A percentile compares a stretch with the other conserved stretches of the same genome.
These are phyloP conservation scores for Periconia sp. DNA, from an alignment of 2,329 filamentous ascomycete species.

Conservation along the genomic window DNA sequence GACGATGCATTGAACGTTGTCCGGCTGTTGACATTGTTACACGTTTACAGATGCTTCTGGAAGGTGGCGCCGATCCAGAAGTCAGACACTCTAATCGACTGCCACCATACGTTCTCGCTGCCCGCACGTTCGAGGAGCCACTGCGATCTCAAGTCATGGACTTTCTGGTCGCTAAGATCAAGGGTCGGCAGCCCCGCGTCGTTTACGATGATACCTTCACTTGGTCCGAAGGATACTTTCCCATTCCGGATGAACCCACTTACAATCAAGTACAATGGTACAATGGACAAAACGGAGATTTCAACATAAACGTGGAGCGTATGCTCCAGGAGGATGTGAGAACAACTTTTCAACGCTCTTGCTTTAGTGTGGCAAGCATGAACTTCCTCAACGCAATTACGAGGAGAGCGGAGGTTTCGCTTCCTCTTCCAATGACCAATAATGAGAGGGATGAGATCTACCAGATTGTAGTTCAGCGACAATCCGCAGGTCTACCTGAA, in stretches of 20 bases:
- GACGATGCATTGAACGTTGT: constrained; percentile 33
- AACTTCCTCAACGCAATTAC: constrained; percentile 29
- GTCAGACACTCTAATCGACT: constrained; percentile 24
- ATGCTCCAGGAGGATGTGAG: constrained; percentile 34
- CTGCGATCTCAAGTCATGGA: constrained; percentile 32
- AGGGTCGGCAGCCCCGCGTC: constrained; percentile 16
- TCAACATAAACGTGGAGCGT: constrained; percentile 21
- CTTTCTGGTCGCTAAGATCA: constrained; percentile 28
- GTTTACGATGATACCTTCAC: constrained; percentile 16
- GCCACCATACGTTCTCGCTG: constrained; percentile 32
- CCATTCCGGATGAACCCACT: constrained; percentile 28
- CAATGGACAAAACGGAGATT: constrained; percentile 22
- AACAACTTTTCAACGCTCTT: constrained; percentile 28
- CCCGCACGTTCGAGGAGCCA: constrained; percentile 33
- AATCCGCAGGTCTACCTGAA: constrained; percentile 19
- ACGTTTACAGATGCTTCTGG: constrained; percentile 31
- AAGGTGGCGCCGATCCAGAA: constrained; percentile 39
- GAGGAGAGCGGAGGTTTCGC: constrained; percentile 12
- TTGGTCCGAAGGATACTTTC: constrained; percentile 33
- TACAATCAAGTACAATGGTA: constrained; percentile 33
- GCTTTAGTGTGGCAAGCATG: constrained; percentile 30
- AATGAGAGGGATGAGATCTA: constrained; percentile 31
- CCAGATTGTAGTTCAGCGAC: constrained; percentile 24
- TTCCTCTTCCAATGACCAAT: constrained; percentile 14
- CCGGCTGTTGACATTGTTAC: constrained; percentile 34